These are phyloP conservation scores for Aspergillus bridgeri DNA, from an alignment of 495 filamentous ascomycete genomes.

Conservation along the genomic window DNA sequence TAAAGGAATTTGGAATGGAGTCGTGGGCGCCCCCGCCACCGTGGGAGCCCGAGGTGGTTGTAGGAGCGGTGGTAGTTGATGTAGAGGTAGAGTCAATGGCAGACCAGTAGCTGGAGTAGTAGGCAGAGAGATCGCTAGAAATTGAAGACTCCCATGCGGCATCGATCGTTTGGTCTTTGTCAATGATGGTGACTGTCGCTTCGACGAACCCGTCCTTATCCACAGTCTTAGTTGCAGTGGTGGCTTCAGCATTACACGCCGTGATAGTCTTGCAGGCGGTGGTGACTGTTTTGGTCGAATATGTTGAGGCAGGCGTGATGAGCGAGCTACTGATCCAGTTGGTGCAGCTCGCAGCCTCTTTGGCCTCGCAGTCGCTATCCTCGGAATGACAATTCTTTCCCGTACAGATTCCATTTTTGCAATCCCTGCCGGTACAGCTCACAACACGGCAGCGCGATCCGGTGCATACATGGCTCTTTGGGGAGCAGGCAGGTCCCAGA, in stretches of 20 bases:
- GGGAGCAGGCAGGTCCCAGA: slow-evolving; percentile 1
- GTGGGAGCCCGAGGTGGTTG: no score
- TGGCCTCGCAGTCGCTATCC: slow-evolving; percentile 13
- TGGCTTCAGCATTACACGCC: slow-evolving; percentile 2
- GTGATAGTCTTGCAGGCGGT: slow-evolving; percentile 9
- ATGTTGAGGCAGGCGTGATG: background rate
- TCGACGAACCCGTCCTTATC: background rate
- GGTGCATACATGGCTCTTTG: background rate
- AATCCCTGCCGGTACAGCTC: slow-evolving; percentile 4
- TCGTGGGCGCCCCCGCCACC: no score
- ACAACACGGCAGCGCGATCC: slow-evolving; percentile 3
- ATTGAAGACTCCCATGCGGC: no score
- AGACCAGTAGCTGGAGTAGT: no score
- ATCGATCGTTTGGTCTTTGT: no score
- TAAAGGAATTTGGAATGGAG: no score
- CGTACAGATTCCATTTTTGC: background rate
- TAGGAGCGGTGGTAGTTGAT: no score
- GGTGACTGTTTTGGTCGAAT: slow-evolving; percentile 2
- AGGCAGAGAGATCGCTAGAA: no score
- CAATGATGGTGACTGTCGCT: background rate
- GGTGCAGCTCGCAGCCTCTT: slow-evolving; percentile 10
- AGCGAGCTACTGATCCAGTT: slow-evolving; percentile 6
- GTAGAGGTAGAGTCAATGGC: no score
- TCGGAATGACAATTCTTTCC: slow-evolving; percentile 7
- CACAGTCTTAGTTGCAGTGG: slow-evolving; percentile 5